Percentiles rank a stretch among this genome's conserved stretches.
Conservation (phyloP, 306 rosid genomes). For the Hippophae gyantsensis region DNA sequence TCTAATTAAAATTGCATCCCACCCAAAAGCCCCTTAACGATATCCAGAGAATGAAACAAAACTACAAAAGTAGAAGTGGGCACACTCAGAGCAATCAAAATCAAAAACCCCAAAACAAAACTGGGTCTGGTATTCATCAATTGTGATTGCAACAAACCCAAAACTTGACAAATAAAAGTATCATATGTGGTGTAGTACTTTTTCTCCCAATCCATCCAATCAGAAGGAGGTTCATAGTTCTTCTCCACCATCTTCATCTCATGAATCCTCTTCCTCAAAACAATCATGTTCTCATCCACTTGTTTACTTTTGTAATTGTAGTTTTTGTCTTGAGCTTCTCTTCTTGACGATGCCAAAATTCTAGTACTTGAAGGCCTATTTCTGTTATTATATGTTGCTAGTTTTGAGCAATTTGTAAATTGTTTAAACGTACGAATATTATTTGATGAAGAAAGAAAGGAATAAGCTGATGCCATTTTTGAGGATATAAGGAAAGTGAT, state of each 20-base stretch:
- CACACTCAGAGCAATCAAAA: constrained; percentile 21
- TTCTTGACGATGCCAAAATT: neutral
- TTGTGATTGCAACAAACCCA: constrained; percentile 42
- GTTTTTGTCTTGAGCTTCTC: constrained; percentile 2
- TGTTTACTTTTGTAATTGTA: constrained; percentile 12
- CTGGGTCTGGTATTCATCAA: constrained; percentile 48
- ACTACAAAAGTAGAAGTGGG: constrained; percentile 22
- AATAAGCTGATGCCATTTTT: no score
- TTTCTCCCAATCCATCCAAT: constrained; percentile 59
- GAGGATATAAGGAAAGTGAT: no score
- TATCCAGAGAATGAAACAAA: constrained; percentile 21
- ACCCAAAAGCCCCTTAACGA: constrained; percentile 12
- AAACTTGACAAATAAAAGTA: constrained; percentile 25
- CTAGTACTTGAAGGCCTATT: no score
- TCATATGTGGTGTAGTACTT: constrained; percentile 27
- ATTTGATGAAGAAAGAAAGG: no score
- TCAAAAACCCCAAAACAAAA: constrained; percentile 27
- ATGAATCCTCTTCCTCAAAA: constrained; percentile 48
- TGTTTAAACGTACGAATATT: no score
- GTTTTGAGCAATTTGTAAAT: no score
- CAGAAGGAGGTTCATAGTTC: constrained; percentile 53
- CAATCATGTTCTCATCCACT: constrained; percentile 62
- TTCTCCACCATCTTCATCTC: constrained; percentile 71
- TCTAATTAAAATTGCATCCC: neutral
- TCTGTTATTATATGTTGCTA: no score